A percentile compares a stretch with the other conserved stretches of the same genome.
phyloP scores from a whole-genome alignment of 2,329 filamentous ascomycete species.

The Spiromastix sp. region DNA sequence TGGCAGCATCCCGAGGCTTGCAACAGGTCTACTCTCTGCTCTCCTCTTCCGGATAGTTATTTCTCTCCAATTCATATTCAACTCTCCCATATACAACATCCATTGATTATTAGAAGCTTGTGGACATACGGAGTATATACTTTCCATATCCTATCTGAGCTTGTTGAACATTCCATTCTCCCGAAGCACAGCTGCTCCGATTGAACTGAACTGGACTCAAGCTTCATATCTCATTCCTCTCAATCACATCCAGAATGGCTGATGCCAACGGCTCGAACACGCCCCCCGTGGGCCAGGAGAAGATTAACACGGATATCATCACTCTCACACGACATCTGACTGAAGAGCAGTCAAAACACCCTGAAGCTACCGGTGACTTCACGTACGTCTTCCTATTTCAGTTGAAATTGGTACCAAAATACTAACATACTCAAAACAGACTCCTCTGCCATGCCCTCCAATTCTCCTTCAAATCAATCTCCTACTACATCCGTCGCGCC shows the following conservation, averaged over 20 bases:
- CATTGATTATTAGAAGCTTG: too few species aligned
- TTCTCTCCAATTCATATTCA: too few species aligned
- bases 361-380: conserved; percentile 95
- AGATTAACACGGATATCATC: conserved; percentile 91
- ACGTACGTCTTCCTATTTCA: conserved; percentile 52
- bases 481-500: conserved; percentile 96
- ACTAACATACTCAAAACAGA: too few species aligned
- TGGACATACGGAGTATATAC: too few species aligned
- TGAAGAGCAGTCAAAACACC: conserved; percentile 87
- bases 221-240: conserved; percentile 2
- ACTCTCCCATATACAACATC: too few species aligned
- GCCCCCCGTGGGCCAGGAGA: conserved; percentile 53
- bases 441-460: conserved; percentile 94
- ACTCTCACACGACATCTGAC: conserved; percentile 93
- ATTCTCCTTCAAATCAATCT: conserved; percentile 99
- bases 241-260: conserved; percentile 22
- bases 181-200: too few species aligned
- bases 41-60: too few species aligned
- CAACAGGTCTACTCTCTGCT: too few species aligned
- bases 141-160: too few species aligned
- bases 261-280: conserved; percentile 33
- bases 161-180: too few species aligned
- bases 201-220: too few species aligned
- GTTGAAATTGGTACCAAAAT: neutral
- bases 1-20: too few species aligned